Conservation (phyloP, 345 rosid genomes). For the Psidium guajava region DNA sequence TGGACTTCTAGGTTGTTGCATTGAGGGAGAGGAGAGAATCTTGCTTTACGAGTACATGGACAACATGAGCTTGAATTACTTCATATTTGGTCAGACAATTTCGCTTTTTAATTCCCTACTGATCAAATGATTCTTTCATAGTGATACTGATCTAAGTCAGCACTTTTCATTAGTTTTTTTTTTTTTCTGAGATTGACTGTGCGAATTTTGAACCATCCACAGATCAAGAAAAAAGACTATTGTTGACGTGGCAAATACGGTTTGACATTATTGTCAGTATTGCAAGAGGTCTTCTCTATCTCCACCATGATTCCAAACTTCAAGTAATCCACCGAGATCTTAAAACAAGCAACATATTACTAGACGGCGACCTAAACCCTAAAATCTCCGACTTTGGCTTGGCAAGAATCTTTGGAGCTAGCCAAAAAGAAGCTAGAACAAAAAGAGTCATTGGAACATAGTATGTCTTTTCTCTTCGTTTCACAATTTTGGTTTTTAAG, state of each 20-base stretch:
- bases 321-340: constrained; percentile 45
- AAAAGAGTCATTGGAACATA: constrained; percentile 31
- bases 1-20: constrained; percentile 34
- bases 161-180: not conserved
- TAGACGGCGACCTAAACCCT: constrained; percentile 33
- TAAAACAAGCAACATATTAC: constrained; percentile 36
- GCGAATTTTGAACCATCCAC: not conserved
- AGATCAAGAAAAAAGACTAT: constrained; percentile 13
- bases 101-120: not conserved
- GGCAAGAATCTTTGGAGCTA: constrained; percentile 35
- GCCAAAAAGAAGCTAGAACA: constrained; percentile 32
- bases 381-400: constrained; percentile 46
- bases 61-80: constrained; percentile 25
- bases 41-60: constrained; percentile 30
- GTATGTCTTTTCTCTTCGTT: constrained; percentile 14
- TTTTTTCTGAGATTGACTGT: not conserved
- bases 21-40: constrained; percentile 19
- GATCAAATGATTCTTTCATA: not conserved
- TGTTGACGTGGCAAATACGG: constrained; percentile 21
- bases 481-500: not conserved
- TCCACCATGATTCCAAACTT: constrained; percentile 33
- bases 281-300: constrained; percentile 44
- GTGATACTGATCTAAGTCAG: not conserved
- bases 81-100: constrained; percentile 30
- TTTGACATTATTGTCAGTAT: constrained; percentile 29